Evolutionary conservation across 2,329 filamentous ascomycete genomes (phyloP).

Genomic region (Epichloe bromicola): DNA sequence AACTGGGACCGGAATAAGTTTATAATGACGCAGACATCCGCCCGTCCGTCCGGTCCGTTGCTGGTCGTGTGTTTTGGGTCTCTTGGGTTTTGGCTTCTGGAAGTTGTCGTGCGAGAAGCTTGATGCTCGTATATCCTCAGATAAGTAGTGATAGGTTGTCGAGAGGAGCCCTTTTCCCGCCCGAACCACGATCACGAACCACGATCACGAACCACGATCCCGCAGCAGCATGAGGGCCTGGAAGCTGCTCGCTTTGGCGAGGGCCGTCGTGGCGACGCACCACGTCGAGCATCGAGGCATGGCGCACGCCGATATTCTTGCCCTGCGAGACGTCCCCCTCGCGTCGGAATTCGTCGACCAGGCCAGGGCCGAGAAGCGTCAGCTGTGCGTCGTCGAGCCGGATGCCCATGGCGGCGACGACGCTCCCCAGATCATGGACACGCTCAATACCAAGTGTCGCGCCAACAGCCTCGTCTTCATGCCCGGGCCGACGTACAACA

Average conservation of each 20-base stretch:
- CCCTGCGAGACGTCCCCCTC: not conserved
- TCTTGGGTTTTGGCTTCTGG: too few relatives aligned
- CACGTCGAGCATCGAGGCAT: conserved; percentile 1
- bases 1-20: too few relatives aligned
- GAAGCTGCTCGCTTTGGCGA: not conserved
- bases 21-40: too few relatives aligned
- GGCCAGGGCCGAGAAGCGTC: conserved; percentile 11
- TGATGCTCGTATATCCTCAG: too few relatives aligned
- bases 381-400: conserved; percentile 18
- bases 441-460: conserved; percentile 19
- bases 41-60: too few relatives aligned
- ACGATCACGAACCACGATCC: too few relatives aligned
- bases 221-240: not conserved
- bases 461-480: conserved; percentile 19
- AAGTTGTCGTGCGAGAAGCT: too few relatives aligned
- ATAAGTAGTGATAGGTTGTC: too few relatives aligned
- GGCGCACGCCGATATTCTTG: conserved; percentile 1
- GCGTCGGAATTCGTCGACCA: not conserved
- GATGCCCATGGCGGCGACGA: conserved; percentile 16
- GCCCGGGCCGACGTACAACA: conserved; percentile 20
- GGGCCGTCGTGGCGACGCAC: not conserved
- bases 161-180: too few relatives aligned
- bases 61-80: too few relatives aligned
- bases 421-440: conserved; percentile 17
- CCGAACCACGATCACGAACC: too few relatives aligned